Base-by-base conservation (phyloP, 306 rosid genomes). In the Cucumis sativus region DNA sequence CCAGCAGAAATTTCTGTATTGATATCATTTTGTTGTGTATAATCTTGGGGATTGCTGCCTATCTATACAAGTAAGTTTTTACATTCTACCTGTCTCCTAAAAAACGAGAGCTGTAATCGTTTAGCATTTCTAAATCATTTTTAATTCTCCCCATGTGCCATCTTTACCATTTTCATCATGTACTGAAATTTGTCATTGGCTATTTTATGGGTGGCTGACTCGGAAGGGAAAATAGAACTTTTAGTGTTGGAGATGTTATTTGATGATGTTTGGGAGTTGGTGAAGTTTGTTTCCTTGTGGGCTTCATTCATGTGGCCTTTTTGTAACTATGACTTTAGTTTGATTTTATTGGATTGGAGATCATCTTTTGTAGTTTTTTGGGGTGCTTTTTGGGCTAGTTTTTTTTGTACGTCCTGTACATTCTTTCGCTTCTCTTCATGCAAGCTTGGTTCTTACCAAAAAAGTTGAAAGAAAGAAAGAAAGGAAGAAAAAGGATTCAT, bases 41-140 rank as follows among this genome's bases (percentile, higher is more conserved):
- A 85, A 91, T 96, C 84, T 82, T 96, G 89, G 99, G 99, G 70
- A 96, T 96, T 80, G 99, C 99, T 77, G 99, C 97, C 72, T 96
- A 96, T 86, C 83, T 92, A 75, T 96, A 96, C 92, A 96, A 96
- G 99, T 96, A 91, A 96, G 84, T 56, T 84, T 66, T 37, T 52
- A 37, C 67, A 57, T 75, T 59, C 60, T 51, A 66, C 43, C 74
- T 20, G 76, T 13, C 21, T 39, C 78, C n/a, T 14, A 57, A 35
- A 57, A 39, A 18, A 39, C 12, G 35, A 57, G 6, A 57, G 20
- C 39, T 18, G 17, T 12, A 75, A 57, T 17, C 18, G 2, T 56
- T 56, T 6, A 33, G 52, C 59, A 7, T 15, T 70, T 47, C 58
- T 70, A 8, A 14, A 47, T 21, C 4, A 25, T 71, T 71, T 23